These are phyloP conservation scores for Sarocladium oryzae DNA, from an alignment of 2,329 filamentous ascomycete genomes.

Conservation along the genomic window DNA sequence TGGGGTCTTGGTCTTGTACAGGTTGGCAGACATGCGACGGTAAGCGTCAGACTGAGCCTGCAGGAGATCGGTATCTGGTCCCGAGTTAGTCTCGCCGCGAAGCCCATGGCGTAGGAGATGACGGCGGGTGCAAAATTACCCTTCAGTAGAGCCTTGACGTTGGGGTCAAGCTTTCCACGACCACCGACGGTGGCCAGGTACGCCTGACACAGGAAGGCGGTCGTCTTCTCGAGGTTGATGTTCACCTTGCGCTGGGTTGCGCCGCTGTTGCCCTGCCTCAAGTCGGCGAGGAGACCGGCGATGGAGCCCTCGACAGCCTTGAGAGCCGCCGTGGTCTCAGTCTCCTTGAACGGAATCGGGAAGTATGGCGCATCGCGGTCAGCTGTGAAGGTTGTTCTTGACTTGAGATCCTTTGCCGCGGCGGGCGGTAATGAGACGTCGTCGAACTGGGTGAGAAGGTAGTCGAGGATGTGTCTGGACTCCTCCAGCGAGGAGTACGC, in stretches of 20 bases:
- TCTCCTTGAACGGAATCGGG: slow-evolving; percentile 41
- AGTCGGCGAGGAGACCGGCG: slow-evolving; percentile 25
- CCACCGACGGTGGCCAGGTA: slow-evolving; percentile 31
- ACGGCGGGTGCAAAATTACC: slow-evolving; percentile 14
- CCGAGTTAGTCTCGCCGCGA: background rate
- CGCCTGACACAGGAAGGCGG: slow-evolving; percentile 34
- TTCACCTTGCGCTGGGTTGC: slow-evolving; percentile 17
- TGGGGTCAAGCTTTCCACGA: slow-evolving; percentile 29
- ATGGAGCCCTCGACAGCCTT: slow-evolving; percentile 35
- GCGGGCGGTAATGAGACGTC: slow-evolving; percentile 21
- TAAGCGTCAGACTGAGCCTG: slow-evolving; percentile 66
- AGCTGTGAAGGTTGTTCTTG: slow-evolving; percentile 26
- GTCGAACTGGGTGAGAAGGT: slow-evolving; percentile 21
- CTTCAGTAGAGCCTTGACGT: slow-evolving; percentile 25
- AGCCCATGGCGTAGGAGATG: background rate
- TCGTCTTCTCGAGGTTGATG: slow-evolving; percentile 32
- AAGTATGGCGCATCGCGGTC: slow-evolving; percentile 34
- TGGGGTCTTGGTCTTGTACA: slow-evolving; percentile 60
- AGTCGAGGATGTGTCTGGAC: slow-evolving; percentile 18
- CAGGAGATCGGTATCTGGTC: slow-evolving; percentile 62
- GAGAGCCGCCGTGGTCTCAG: slow-evolving; percentile 35
- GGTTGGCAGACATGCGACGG: slow-evolving; percentile 64
- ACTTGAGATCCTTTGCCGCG: slow-evolving; percentile 16
- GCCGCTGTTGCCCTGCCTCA: slow-evolving; percentile 12
- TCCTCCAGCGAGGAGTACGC: slow-evolving; percentile 21